These are phyloP conservation scores for Phytophthora foliorum DNA, from an alignment of 352 stramenopile genomes.

Conservation along the genomic window DNA sequence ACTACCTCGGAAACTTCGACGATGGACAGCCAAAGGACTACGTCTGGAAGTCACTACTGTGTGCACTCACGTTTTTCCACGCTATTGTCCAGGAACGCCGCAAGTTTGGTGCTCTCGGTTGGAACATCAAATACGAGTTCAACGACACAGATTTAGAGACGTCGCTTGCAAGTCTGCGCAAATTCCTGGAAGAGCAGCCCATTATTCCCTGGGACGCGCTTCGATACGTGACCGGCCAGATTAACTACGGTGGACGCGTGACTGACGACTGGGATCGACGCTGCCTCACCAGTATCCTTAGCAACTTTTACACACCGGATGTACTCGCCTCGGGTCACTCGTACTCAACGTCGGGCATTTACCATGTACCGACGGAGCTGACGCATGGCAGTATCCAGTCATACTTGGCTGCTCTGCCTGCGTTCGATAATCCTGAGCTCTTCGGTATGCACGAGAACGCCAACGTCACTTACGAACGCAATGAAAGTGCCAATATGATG, in stretches of 20 bases:
- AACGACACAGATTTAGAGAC: conserved; percentile 97
- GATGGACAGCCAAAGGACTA: conserved; percentile 65
- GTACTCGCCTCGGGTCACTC: conserved; percentile 81
- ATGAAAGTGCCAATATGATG: conserved; percentile 92
- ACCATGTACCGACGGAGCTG: conserved; percentile 81
- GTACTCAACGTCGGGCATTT: conserved; percentile 92
- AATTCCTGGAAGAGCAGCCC: conserved; percentile 94
- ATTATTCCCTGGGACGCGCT: conserved; percentile 94
- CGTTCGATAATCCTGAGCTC: conserved; percentile 92
- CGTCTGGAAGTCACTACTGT: conserved; percentile 93
- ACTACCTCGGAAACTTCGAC: conserved; percentile 63
- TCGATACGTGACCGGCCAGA: conserved; percentile 95
- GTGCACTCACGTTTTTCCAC: conserved; percentile 94
- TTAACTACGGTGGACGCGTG: conserved; percentile 97
- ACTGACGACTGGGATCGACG: conserved; percentile 96
- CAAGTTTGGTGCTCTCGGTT: conserved; percentile 95
- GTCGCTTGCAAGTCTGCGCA: conserved; percentile 88
- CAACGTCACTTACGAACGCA: conserved; percentile 94
- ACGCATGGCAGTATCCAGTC: conserved; percentile 62
- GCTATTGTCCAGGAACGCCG: conserved; percentile 94
- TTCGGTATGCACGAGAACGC: conserved; percentile 98
- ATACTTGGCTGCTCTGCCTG: conserved; percentile 89
- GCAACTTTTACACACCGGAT: conserved; percentile 91
- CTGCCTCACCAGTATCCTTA: conserved; percentile 94
- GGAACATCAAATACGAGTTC: conserved; percentile 98